Evolutionary conservation across 345 rosid species (phyloP).

Genomic region (Stellera chamaejasme): DNA sequence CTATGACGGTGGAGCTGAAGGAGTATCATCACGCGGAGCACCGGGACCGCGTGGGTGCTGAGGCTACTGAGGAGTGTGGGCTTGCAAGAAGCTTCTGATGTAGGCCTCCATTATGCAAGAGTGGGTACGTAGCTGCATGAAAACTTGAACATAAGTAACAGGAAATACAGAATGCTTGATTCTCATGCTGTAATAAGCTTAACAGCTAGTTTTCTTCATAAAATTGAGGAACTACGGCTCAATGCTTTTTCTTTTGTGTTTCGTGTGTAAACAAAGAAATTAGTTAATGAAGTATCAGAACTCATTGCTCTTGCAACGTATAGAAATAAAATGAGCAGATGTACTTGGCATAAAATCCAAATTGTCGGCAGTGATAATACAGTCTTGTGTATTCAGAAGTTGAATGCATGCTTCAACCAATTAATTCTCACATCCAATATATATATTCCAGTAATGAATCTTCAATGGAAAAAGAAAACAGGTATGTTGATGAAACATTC

Average conservation of each 20-base stretch:
- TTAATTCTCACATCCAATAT: slow-evolving; percentile 49
- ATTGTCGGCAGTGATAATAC: slow-evolving; percentile 55
- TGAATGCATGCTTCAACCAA: slow-evolving; percentile 16
- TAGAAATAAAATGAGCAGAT: slow-evolving; percentile 11
- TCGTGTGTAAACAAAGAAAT: no score
- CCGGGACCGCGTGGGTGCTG: no score
- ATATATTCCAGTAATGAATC: slow-evolving; percentile 39
- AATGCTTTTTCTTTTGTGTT: neutral
- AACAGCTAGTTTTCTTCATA: no score
- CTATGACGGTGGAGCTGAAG: no score
- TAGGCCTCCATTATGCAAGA: no score
- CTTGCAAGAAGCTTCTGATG: no score
- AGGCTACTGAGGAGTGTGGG: no score
- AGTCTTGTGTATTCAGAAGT: slow-evolving; percentile 34
- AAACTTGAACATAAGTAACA: no score
- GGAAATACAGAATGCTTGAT: no score
- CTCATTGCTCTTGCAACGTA: neutral
- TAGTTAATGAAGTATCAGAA: neutral
- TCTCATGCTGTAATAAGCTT: no score
- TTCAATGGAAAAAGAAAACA: slow-evolving; percentile 19
- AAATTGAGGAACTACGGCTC: neutral
- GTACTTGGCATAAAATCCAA: slow-evolving; percentile 55
- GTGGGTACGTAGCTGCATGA: no score
- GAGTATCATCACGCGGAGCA: no score
- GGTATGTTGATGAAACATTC: neutral